Base-by-base conservation (phyloP, 73 alveolate species). In the Paramecium caudatum region DNA sequence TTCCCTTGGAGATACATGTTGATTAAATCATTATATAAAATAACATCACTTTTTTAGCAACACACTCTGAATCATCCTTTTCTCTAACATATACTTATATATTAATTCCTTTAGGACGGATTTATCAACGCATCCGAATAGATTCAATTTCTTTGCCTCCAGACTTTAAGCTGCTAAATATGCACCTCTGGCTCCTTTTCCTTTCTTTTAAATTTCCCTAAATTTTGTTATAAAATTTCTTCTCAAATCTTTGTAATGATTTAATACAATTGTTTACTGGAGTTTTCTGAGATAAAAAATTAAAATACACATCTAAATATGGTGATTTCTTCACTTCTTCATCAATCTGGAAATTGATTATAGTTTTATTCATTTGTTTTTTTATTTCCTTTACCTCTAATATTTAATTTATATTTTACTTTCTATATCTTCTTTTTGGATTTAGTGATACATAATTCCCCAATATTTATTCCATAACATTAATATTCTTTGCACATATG, bases 381-480 rank as follows among this genome's bases (percentile, higher is more conserved):
- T 74, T 74, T 5, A 74, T 74, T 21, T 74, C 88, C 88, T 39
- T 74, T 2, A 74, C 88, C 68, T 74, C 68, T 74, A 37, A 2
- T n/a, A 74, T 41, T 65, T 65, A 30, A n/a, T 3, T 23, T 27
- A 23, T 23, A 9, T 27, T 55, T 13, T 65, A 65, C 83, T 65
- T 65, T 65, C 83, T 10, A 65, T 33, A 45, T 74, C 88, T 43
- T 74, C 88, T 47, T 74, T 74, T 5, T 74, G 15, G n/a, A 74
- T 74, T 34, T 74, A 13, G 21, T 41, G 17, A 12, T 74, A 74
- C 46, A 74, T 36, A 15, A 74, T 25, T 2, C 88, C 88, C 88
- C 88, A 74, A 74, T 74, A 37, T 74, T 74, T 74, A 37, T 37
- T 41, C 88, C 88, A 74, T 74, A 74, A 74, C 62, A 37, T 74